Conservation (phyloP, 2,329 filamentous ascomycete species). For the Graphilbum fragrans region DNA sequence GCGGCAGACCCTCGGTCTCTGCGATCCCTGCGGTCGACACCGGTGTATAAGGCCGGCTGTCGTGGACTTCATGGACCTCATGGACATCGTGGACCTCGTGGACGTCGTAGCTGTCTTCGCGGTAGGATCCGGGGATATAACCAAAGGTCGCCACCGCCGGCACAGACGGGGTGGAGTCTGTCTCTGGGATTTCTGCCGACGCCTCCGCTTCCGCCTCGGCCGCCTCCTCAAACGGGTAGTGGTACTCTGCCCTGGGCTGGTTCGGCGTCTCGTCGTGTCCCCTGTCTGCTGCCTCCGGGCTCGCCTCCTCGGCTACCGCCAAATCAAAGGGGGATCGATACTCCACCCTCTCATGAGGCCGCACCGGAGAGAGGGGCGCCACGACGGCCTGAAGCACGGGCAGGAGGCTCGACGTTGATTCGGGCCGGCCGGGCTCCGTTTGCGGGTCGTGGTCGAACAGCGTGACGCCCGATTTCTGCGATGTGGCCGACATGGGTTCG, state of each 20-base stretch:
- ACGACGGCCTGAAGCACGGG: neutral
- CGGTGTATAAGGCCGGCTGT: slow-evolving; percentile 6
- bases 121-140: slow-evolving; percentile 7
- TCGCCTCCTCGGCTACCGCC: slow-evolving; percentile 2
- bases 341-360: slow-evolving; percentile 6
- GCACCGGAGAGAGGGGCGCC: neutral
- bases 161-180: no score
- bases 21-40: neutral
- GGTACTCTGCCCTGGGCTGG: slow-evolving; percentile 27
- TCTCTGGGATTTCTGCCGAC: no score
- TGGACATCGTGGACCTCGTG: slow-evolving; percentile 16
- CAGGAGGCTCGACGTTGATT: neutral
- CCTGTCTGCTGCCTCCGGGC: neutral
- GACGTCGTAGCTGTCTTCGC: slow-evolving; percentile 12
- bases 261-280: no score
- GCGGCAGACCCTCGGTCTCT: neutral
- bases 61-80: neutral
- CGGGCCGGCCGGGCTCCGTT: slow-evolving; percentile 34
- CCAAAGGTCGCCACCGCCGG: neutral
- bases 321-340: slow-evolving; percentile 12
- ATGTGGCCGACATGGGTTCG: slow-evolving; percentile 45
- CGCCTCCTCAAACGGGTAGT: slow-evolving; percentile 38
- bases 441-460: slow-evolving; percentile 67
- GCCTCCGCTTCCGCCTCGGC: neutral
- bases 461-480: slow-evolving; percentile 47